Evolutionary conservation across 2,329 filamentous ascomycete genomes (phyloP), one percentile per base, ranked within the genome.

Genomic region (Sclerotinia borealis): DNA sequence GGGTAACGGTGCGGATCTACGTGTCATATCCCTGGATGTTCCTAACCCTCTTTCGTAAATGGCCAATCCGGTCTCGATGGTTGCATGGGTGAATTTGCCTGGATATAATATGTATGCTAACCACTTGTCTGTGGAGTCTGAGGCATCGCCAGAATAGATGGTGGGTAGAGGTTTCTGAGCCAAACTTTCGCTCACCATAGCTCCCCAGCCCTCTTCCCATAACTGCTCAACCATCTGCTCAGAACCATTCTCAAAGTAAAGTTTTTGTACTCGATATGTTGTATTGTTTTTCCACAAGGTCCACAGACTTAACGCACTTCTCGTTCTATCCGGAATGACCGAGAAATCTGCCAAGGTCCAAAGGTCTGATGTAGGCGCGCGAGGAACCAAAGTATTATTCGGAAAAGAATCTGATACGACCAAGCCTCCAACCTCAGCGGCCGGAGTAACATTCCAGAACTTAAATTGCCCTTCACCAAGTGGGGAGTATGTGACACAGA

Each of bases 381-480:
- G 87, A 65, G 85, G 84, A 1, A 92, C 90, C 31, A 88, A 81
- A 37, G 95, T 79, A 15, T 82, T 73, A 13, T 83, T 80, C 0
- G 89, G 83, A 69, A 90, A 92, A 27, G 91, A 78, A 69, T 96
- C 91, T 66, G 86, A 83, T 17, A 96, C 80, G 10, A 86, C 81
- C 25, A 92, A 75, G 2, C 78, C 80, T 68, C 77, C 68, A 69
- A 83, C 83, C 60, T 87, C 84, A 68, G 87, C 84, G 22, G 31
- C 56, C 0, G 89, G 84, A 60, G 85, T 84, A n/a, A 86, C 77
- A 68, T 79, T 82, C 91, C 93, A 99, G 73, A 99, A 93, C 75
- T 96, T 98, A 81, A 99, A 98, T 73, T 93, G 89, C 41, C 95
- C 90, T 47, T 87, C 85, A 36, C 92, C 90, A 67, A 95, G 86